Conservation (phyloP, 495 filamentous ascomycete genomes). For the Xylaria acuta region DNA sequence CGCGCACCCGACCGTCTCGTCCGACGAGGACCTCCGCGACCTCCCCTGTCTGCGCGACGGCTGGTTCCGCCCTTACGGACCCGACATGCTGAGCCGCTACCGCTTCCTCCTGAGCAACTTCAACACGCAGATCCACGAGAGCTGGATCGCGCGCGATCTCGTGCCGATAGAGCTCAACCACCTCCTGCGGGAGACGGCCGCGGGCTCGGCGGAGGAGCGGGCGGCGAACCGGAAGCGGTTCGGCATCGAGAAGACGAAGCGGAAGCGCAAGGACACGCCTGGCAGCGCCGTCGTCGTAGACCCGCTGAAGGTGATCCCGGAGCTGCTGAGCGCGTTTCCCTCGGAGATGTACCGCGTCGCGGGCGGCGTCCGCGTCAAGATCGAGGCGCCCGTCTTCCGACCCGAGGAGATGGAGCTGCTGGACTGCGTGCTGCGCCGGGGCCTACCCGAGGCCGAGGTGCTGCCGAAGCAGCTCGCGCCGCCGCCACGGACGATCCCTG, state of each 20-base stretch:
- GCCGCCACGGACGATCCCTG: not conserved
- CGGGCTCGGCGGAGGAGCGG: not conserved
- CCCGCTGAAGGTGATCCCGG: conserved; percentile 31
- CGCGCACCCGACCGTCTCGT: conserved; percentile 23
- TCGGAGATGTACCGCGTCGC: conserved; percentile 21
- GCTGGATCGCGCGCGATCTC: conserved; percentile 27
- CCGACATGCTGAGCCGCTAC: conserved; percentile 22
- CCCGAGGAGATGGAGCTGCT: conserved; percentile 28
- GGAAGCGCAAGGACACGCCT: conserved; percentile 12
- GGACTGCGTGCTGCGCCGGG: conserved; percentile 29
- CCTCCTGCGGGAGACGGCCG: conserved; percentile 25
- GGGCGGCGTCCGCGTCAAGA: conserved; percentile 8
- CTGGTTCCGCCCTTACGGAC: conserved; percentile 33
- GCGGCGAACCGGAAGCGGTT: conserved; percentile 13
- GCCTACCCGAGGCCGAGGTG: conserved; percentile 13
- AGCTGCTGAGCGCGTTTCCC: conserved; percentile 21
- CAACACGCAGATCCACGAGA: conserved; percentile 24
- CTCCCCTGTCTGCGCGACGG: conserved; percentile 21
- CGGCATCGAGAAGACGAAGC: conserved; percentile 7
- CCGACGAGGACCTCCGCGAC: conserved; percentile 22
- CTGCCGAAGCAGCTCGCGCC: not conserved
- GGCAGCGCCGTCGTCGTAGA: conserved; percentile 21
- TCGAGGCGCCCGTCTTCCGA: conserved; percentile 20
- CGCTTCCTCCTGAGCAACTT: conserved; percentile 31
- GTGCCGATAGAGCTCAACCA: conserved; percentile 34